These are phyloP conservation scores for Pyrenochaeta sp. DNA, from an alignment of 2,329 filamentous ascomycete genomes.

Conservation along the genomic window DNA sequence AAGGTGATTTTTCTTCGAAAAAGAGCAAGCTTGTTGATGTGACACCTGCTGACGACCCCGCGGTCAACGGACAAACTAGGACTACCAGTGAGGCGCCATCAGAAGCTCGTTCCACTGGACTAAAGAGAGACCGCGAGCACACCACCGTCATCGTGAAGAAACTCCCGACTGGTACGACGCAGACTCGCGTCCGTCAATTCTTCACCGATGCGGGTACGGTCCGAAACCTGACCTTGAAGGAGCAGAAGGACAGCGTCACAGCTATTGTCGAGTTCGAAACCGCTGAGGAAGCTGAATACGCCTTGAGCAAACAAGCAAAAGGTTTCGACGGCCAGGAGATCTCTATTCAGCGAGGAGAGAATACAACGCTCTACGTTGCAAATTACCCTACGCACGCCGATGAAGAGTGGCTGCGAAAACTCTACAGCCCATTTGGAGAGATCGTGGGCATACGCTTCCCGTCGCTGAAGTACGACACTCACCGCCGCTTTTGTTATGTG, in stretches of 20 bases:
- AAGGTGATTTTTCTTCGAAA: constrained; percentile 67
- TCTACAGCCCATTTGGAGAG: constrained; percentile 76
- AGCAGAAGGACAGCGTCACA: constrained; percentile 67
- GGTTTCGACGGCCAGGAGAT: constrained; percentile 77
- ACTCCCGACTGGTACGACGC: constrained; percentile 72
- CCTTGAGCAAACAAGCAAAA: constrained; percentile 82
- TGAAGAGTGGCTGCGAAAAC: constrained; percentile 70
- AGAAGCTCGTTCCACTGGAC: constrained; percentile 39
- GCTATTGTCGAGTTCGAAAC: constrained; percentile 87
- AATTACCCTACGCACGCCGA: constrained; percentile 86
- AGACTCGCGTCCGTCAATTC: constrained; percentile 82
- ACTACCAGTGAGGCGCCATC: constrained; percentile 46
- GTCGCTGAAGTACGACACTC: constrained; percentile 86
- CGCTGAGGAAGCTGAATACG: constrained; percentile 80
- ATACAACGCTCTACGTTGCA: constrained; percentile 84
- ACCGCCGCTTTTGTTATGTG: constrained; percentile 93
- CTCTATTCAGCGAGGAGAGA: constrained; percentile 74
- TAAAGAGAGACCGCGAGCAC: constrained; percentile 88
- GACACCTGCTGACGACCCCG: constrained; percentile 20
- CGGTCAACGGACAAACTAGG: constrained; percentile 23
- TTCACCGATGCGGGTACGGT: constrained; percentile 91
- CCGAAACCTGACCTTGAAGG: constrained; percentile 74
- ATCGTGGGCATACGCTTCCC: constrained; percentile 88
- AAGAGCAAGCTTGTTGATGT: constrained; percentile 63
- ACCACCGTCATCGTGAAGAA: constrained; percentile 83